phyloP scores from a whole-genome alignment of 192 early-diverging fungal species.

The Coemansia sp. region DNA sequence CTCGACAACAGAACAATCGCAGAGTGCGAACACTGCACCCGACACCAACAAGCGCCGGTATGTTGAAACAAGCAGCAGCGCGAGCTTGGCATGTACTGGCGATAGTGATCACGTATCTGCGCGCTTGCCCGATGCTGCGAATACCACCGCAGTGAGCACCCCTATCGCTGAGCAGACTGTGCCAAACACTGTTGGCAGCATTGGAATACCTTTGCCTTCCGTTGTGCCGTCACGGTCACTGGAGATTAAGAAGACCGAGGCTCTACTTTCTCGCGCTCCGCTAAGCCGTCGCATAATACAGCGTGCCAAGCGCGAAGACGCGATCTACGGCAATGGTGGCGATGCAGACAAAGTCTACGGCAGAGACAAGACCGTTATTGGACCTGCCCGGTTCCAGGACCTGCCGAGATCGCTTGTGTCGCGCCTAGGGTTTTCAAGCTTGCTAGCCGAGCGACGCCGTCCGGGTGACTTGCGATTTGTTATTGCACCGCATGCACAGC shows the following conservation, averaged over 20 bases:
- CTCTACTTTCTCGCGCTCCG: constrained; percentile 4
- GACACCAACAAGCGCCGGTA: neutral
- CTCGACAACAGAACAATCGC: constrained; percentile 1
- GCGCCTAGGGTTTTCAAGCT: constrained; percentile 33
- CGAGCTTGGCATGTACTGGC: too few relatives aligned
- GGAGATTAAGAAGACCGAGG: constrained; percentile 16
- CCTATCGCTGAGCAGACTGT: neutral
- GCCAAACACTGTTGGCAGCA: too few relatives aligned
- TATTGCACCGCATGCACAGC: constrained; percentile 36
- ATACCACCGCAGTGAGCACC: neutral
- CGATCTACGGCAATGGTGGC: constrained; percentile 14
- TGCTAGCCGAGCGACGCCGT: constrained; percentile 37
- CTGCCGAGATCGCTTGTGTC: constrained; percentile 39
- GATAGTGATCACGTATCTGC: too few relatives aligned
- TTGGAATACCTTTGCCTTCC: neutral
- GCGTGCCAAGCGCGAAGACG: constrained; percentile 39
- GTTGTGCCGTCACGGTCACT: constrained; percentile 36
- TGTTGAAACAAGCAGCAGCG: too few relatives aligned
- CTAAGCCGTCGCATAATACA: constrained; percentile 35
- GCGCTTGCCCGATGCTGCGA: too few relatives aligned
- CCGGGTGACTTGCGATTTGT: constrained; percentile 39
- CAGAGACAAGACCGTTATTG: constrained; percentile 6
- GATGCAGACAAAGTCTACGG: neutral
- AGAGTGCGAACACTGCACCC: too few relatives aligned
- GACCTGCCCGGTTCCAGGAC: constrained; percentile 39